Evolutionary conservation across 768 basidiomycete genomes (phyloP).

Genomic region (Auriscalpium vulgare): DNA sequence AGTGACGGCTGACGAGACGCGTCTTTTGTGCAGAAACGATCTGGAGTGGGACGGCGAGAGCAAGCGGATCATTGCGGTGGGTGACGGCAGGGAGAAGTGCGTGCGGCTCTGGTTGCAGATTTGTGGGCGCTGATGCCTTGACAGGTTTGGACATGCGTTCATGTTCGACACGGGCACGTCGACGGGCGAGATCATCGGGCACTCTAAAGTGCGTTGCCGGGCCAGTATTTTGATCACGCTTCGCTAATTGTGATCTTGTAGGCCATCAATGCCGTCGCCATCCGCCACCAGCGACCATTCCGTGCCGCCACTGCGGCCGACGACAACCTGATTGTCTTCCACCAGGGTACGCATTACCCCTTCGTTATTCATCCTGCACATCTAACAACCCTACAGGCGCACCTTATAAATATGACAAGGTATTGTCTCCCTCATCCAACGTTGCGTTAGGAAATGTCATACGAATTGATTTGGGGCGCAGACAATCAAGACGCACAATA

Average conservation of each 20-base stretch:
- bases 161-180: slow-evolving; percentile 79
- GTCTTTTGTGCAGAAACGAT: slow-evolving; percentile 59
- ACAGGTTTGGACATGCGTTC: slow-evolving; percentile 76
- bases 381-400: slow-evolving; percentile 36
- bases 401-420: slow-evolving; percentile 89
- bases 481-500: slow-evolving; percentile 83
- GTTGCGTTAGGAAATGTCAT: no score
- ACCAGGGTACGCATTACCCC: slow-evolving; percentile 46
- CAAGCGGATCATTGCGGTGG: slow-evolving; percentile 91
- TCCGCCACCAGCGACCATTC: slow-evolving; percentile 85
- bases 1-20: neutral
- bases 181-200: slow-evolving; percentile 83
- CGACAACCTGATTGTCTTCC: slow-evolving; percentile 73
- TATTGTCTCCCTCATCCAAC: slow-evolving; percentile 11
- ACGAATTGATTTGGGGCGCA: slow-evolving; percentile 18
- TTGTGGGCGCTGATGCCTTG: neutral
- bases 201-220: slow-evolving; percentile 58
- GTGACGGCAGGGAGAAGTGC: slow-evolving; percentile 86
- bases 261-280: slow-evolving; percentile 83
- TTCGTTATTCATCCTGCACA: neutral
- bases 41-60: slow-evolving; percentile 95
- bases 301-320: slow-evolving; percentile 86
- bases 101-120: neutral
- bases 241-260: slow-evolving; percentile 21
- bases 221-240: neutral